Conservation (phyloP, 176 grass and related monocot genomes). For the Rhynchospora pubera region DNA sequence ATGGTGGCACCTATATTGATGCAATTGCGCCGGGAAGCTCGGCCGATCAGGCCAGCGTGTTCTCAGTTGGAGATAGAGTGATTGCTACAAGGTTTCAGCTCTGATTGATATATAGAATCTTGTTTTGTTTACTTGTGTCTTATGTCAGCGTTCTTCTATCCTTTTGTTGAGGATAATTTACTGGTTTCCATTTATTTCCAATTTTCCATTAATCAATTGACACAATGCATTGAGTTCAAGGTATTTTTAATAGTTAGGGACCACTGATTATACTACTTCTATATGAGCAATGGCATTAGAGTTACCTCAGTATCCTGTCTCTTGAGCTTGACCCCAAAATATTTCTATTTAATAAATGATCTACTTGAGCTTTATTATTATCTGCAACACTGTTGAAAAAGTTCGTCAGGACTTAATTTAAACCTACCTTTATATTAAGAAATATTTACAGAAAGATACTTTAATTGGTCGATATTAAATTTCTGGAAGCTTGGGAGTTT, state of each 20-base stretch:
- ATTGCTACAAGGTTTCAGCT: slow-evolving; percentile 59
- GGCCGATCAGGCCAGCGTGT: slow-evolving; percentile 64
- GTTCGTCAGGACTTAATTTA: background rate
- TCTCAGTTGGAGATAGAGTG: slow-evolving; percentile 89
- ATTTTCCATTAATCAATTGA: background rate
- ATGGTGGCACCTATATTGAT: slow-evolving; percentile 83
- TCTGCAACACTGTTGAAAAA: background rate
- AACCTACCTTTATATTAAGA: background rate
- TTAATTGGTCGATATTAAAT: background rate
- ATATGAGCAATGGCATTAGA: background rate
- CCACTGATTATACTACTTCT: no score
- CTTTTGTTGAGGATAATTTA: background rate
- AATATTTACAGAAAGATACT: background rate
- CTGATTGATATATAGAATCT: background rate
- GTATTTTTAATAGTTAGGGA: no score
- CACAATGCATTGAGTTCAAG: no score
- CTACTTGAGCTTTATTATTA: background rate
- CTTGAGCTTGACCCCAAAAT: background rate
- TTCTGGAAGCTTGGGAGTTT: background rate
- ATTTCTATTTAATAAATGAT: background rate
- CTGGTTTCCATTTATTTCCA: background rate
- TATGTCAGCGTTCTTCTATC: background rate
- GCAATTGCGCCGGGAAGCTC: slow-evolving; percentile 56
- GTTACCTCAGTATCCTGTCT: background rate
- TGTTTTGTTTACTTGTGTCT: background rate